Base-by-base conservation (phyloP, 2,329 filamentous ascomycete species). In the Scytalidium sp. region DNA sequence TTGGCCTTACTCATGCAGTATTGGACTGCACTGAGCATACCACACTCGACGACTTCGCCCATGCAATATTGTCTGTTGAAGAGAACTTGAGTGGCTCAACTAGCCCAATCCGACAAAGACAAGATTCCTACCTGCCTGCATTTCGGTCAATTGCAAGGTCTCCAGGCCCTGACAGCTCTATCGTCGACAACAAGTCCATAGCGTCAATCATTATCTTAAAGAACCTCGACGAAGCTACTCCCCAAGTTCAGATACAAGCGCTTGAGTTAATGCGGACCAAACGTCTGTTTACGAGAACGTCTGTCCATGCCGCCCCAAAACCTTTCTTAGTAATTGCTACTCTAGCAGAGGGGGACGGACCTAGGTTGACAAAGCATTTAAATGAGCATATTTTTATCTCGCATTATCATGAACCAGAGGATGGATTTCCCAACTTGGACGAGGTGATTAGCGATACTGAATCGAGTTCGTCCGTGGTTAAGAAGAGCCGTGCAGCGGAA, bases 301-400 rank as follows among this genome's bases (percentile, higher is more conserved):
- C 84, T 19, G 81, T 90, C 41, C 84, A 95, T 59, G 75, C 79
- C 32, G 86, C 88, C 0, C 90, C 91, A 0, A 85, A 84, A 62
- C 79, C 83, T 22, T 96, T 97, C 64, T 72, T 97, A 21, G 84
- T 97, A 55, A 73, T 96, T 23, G 86, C 89, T 1, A 72, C 96
- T n/a, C 71, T 91, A 2, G 73, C 69, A 19, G 75, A 69, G 39
- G 74, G 74, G 2, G 75, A 78, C 32, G 62, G 71, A 41, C 72
- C 75, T 3, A 72, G 71, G 45, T 73, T 85, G 45, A 78, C 74
- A 19, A 69, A 68, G 25, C 78, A 90, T 58, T 64, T 86, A 67
- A 95, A 91, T 60, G 90, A 97, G 51, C 83, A 88, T 56, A 86
- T 97, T 57, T 90, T 91, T 64, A 84, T 97, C 50, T 93, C 89